Evolutionary conservation across 129 eudicot species (phyloP).

Genomic region (Flaveria linearis): DNA sequence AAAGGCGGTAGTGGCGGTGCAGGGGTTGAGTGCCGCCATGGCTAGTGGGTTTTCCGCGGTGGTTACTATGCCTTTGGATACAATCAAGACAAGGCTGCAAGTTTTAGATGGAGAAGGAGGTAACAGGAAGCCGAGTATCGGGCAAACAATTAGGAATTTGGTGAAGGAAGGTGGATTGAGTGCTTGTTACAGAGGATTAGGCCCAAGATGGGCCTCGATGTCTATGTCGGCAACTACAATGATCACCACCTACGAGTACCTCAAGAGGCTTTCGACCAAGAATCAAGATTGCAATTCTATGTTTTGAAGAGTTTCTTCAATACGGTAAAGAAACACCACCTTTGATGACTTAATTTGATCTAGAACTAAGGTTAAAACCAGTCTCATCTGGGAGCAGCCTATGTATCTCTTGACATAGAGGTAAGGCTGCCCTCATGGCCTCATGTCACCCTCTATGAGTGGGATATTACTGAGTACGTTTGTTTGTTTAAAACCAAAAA

Average conservation of each 20-base stretch:
- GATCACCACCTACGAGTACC: constrained; percentile 92
- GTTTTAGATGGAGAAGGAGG: constrained; percentile 74
- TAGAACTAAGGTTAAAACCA: not conserved
- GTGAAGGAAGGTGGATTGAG: constrained; percentile 85
- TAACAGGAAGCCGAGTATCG: constrained; percentile 42
- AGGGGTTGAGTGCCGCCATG: constrained; percentile 74
- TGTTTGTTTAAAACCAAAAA: not conserved
- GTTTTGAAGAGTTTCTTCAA: constrained; percentile 28
- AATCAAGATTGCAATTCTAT: constrained; percentile 43
- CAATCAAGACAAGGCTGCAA: constrained; percentile 80
- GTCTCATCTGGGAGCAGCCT: too few relatives aligned
- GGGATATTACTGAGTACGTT: too few relatives aligned
- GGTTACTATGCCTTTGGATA: constrained; percentile 88
- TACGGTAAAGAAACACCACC: constrained; percentile 23
- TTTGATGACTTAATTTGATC: constrained; percentile 22
- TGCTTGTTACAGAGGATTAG: constrained; percentile 90
- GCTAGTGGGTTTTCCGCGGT: constrained; percentile 89
- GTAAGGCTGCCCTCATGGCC: too few relatives aligned
- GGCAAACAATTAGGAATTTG: constrained; percentile 58
- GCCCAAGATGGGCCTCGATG: constrained; percentile 95
- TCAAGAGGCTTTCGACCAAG: constrained; percentile 73
- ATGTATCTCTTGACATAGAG: too few relatives aligned
- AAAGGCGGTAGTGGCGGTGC: constrained; percentile 61
- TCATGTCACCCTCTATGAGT: too few relatives aligned
- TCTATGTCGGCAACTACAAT: constrained; percentile 85